Conservation (phyloP, 345 rosid genomes). For the Sonneratia alba region DNA sequence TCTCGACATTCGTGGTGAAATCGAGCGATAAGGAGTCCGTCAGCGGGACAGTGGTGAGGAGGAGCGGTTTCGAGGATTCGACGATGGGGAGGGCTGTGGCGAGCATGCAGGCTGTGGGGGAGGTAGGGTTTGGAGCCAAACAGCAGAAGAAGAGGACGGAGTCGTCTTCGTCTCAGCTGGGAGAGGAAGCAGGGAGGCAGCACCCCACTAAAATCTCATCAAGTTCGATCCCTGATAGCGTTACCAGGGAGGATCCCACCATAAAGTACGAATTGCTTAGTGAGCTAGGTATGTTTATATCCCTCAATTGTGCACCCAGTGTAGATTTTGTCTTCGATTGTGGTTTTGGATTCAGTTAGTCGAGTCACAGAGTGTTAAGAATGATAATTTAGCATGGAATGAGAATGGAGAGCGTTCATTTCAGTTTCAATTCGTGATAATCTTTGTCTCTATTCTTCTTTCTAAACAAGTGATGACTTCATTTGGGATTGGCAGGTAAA, state of each 20-base stretch:
- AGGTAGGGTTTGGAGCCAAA: constrained; percentile 42
- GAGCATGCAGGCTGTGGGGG: constrained; percentile 43
- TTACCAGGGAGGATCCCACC: constrained; percentile 85
- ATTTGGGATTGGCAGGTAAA: constrained; percentile 54
- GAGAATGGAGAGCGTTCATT: background rate
- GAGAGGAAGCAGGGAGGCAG: constrained; percentile 30
- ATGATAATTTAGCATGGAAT: background rate
- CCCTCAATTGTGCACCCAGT: background rate
- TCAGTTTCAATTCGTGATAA: background rate
- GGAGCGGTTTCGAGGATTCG: constrained; percentile 36
- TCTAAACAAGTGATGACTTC: background rate
- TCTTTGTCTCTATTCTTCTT: no score
- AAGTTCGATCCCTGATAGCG: constrained; percentile 80
- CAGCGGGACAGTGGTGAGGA: constrained; percentile 48
- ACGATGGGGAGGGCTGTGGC: constrained; percentile 56
- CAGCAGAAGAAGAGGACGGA: constrained; percentile 30
- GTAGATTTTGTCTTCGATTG: background rate
- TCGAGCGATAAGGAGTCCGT: constrained; percentile 30
- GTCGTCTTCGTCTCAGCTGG: constrained; percentile 29
- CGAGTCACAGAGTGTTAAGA: background rate
- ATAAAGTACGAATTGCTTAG: constrained; percentile 87
- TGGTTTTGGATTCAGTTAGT: background rate
- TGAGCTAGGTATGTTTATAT: constrained; percentile 56
- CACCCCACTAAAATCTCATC: constrained; percentile 50
- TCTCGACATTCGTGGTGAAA: constrained; percentile 84